Base-by-base conservation (phyloP, 257 asterid species). In the Przewalskia tangutica region DNA sequence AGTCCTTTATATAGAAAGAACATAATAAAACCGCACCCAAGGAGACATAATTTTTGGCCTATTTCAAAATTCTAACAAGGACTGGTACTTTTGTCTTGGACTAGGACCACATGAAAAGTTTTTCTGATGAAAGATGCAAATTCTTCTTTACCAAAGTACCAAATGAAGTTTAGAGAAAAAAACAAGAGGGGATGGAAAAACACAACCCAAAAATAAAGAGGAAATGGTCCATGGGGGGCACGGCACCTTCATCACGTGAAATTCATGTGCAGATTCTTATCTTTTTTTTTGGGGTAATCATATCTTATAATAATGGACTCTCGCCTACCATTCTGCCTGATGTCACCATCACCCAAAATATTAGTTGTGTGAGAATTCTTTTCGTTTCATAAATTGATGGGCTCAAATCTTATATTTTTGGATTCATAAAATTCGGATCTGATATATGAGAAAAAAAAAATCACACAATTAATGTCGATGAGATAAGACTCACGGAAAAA, bases 201-300 rank as follows among this genome's bases (percentile, higher is more conserved):
- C 32, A 27, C 32, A 27, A 27, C 16, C 4, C 17, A 42, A 68
- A 13, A 54, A 17, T 32, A 40, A 75, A 65, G 56, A 59, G 51
- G 64, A 68, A 59, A 81, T 65, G 36, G 32, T 13, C 13, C 66
- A 14, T 10, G 44, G 36, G 58, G 23, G 56, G 5, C 48, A 51
- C 77, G 56, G 5, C 48, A 51, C 77, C 62, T 13, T 50, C 79
- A 51, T 79, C 81, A 84, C 82, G 89, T 81, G 87, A 76, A 81
- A 58, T 51, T 71, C 84, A 82, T 10, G 82, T 50, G 83, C 64
- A 73, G 60, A 77, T 81, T 81, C 79, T 85, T 81, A 75, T 83
- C 83, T 64, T 66, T 75, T 55, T 46, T 14, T 27, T 27, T 27
- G 1, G 32, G 32, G 32, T 27, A 27, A 44, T 46, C 9, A 75